These are phyloP conservation scores for Tanacetum coccineum DNA, from an alignment of 129 eudicot species.

Conservation along the genomic window DNA sequence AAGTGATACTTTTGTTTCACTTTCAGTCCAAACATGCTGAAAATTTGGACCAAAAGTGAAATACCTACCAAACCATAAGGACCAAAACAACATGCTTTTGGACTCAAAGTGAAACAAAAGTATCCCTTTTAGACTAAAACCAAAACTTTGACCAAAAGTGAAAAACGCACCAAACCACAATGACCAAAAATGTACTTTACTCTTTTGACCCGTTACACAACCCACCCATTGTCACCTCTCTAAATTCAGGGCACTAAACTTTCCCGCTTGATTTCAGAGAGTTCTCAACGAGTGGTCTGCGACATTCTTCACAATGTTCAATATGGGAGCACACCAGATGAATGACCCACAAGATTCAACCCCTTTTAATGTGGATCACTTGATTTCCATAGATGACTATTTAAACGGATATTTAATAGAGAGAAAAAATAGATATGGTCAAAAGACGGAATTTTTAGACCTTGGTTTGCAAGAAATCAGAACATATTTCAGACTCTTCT, in stretches of 20 bases:
- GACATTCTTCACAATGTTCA: conserved; percentile 70
- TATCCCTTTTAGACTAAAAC: too few relatives aligned
- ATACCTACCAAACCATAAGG: too few relatives aligned
- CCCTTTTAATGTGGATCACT: conserved; percentile 44
- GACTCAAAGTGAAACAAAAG: too few relatives aligned
- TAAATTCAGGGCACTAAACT: conserved; percentile 7
- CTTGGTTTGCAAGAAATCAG: conserved; percentile 88
- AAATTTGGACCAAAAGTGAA: too few relatives aligned
- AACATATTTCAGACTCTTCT: conserved; percentile 84
- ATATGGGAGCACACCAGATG: conserved; percentile 62
- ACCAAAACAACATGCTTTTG: too few relatives aligned
- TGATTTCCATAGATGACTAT: conserved; percentile 84
- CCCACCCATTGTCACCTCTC: too few relatives aligned
- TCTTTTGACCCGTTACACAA: too few relatives aligned
- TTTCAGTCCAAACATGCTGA: too few relatives aligned
- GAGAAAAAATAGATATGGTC: conserved; percentile 73
- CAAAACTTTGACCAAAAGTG: too few relatives aligned
- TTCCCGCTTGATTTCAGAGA: conserved; percentile 42
- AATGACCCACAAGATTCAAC: conserved; percentile 42
- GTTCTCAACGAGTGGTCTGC: conserved; percentile 87
- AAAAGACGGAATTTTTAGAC: conserved; percentile 85
- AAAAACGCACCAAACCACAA: too few relatives aligned
- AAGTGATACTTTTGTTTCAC: too few relatives aligned
- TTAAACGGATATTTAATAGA: conserved; percentile 78
- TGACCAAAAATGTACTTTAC: too few relatives aligned